Evolutionary conservation across 2,329 filamentous ascomycete species (phyloP).

Genomic region (Paradendryphiella salina): DNA sequence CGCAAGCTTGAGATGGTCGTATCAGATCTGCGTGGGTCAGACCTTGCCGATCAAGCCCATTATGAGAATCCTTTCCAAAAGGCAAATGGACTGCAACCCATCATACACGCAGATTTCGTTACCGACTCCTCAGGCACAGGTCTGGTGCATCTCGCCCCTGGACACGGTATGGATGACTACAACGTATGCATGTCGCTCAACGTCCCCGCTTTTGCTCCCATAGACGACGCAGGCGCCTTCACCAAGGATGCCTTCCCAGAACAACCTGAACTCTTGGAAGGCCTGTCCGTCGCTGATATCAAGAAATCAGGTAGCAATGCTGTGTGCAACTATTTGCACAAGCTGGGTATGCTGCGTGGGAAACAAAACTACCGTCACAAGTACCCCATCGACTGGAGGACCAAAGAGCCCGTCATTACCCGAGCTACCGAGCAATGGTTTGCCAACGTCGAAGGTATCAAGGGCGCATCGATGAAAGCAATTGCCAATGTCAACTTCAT

Average conservation of each 20-base stretch:
- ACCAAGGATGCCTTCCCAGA: conserved; percentile 77
- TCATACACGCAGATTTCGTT: conserved; percentile 87
- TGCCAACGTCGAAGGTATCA: conserved; percentile 84
- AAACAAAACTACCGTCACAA: conserved; percentile 80
- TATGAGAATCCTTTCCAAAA: conserved; percentile 74
- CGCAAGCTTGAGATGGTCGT: conserved; percentile 55
- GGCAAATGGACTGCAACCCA: conserved; percentile 62
- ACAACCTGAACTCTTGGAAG: conserved; percentile 67
- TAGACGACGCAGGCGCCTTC: conserved; percentile 80
- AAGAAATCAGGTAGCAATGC: conserved; percentile 59
- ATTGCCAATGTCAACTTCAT: conserved; percentile 76
- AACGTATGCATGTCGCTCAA: conserved; percentile 72
- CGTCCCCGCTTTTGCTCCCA: conserved; percentile 76
- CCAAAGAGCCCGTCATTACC: conserved; percentile 88
- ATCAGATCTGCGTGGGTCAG: conserved; percentile 63
- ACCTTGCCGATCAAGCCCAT: conserved; percentile 63
- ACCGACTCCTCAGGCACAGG: conserved; percentile 88
- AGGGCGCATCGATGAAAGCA: conserved; percentile 69
- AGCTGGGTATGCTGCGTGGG: conserved; percentile 61
- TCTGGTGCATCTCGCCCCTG: conserved; percentile 91
- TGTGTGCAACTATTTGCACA: conserved; percentile 69
- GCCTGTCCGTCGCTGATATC: conserved; percentile 70
- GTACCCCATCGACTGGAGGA: conserved; percentile 97
- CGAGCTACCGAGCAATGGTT: conserved; percentile 98
- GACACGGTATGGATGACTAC: conserved; percentile 97